Evolutionary conservation across 2,329 filamentous ascomycete genomes (phyloP).

Genomic region (Neurospora sp.): DNA sequence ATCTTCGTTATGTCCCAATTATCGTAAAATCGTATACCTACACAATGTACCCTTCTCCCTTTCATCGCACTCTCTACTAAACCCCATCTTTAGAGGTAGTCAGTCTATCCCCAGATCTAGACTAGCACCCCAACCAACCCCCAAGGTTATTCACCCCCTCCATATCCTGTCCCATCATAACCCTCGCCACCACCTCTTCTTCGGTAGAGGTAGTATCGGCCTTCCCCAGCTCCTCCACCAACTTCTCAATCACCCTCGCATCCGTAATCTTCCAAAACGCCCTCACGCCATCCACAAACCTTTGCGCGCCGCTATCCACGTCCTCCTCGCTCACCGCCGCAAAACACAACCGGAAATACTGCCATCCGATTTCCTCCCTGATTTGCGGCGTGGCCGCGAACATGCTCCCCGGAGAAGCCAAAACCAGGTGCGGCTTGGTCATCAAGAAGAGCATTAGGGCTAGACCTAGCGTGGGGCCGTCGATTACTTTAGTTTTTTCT

Average conservation of each 20-base stretch:
- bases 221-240: slow-evolving; percentile 30
- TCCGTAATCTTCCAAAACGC: slow-evolving; percentile 71
- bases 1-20: neutral
- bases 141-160: neutral
- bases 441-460: slow-evolving; percentile 67
- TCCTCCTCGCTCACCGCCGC: slow-evolving; percentile 69
- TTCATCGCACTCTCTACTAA: neutral
- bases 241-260: slow-evolving; percentile 53
- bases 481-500: slow-evolving; percentile 28
- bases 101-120: neutral
- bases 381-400: slow-evolving; percentile 62
- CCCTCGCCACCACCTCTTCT: slow-evolving; percentile 13
- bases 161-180: neutral
- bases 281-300: slow-evolving; percentile 59
- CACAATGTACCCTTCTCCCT: neutral
- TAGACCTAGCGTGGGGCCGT: slow-evolving; percentile 45
- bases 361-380: slow-evolving; percentile 49
- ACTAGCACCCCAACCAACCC: neutral
- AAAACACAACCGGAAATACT: slow-evolving; percentile 73
- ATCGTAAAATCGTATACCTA: neutral
- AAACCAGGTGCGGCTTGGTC: slow-evolving; percentile 56
- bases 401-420: slow-evolving; percentile 59
- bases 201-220: slow-evolving; percentile 5
- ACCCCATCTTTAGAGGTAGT: neutral
- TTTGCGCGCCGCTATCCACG: slow-evolving; percentile 49